A percentile compares a stretch with the other conserved stretches of the same genome.
Evolutionary conservation across 495 filamentous ascomycete genomes (phyloP).

Genomic region (Gamarada debralockiae): DNA sequence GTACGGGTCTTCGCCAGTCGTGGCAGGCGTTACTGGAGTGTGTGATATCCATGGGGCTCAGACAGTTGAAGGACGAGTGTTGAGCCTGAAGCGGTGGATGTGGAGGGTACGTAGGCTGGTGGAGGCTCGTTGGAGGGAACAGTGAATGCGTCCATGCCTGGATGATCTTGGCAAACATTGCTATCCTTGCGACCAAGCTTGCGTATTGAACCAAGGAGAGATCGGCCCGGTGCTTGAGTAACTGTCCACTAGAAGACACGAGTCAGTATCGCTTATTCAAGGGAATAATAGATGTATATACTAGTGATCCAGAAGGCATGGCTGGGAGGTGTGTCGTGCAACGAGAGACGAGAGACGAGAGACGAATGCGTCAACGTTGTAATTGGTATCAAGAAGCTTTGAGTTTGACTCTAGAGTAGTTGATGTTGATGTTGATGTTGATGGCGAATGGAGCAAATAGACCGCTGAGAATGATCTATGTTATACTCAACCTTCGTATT

Average conservation of each 20-base stretch:
- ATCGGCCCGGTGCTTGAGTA: neutral
- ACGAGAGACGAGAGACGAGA: neutral
- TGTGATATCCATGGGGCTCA: neutral
- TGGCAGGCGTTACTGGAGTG: constrained; percentile 3
- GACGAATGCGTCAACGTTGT: neutral
- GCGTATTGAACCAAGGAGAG: too few relatives aligned
- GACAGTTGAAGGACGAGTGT: constrained; percentile 10
- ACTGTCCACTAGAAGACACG: neutral
- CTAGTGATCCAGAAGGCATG: neutral
- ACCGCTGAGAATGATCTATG: neutral
- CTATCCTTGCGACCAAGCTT: neutral
- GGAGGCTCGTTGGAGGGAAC: constrained; percentile 38
- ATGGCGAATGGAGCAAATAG: neutral
- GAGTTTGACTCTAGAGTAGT: neutral
- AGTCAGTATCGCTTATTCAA: neutral
- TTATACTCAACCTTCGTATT: too few relatives aligned
- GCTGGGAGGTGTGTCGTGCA: neutral
- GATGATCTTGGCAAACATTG: constrained; percentile 24
- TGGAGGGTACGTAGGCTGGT: constrained; percentile 37
- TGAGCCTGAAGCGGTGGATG: constrained; percentile 23
- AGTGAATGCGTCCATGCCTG: constrained; percentile 34
- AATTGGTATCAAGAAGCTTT: constrained; percentile 1
- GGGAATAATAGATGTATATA: neutral
- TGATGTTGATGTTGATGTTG: too few relatives aligned
- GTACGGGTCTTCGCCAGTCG: constrained; percentile 59